phyloP scores from a whole-genome alignment of 2,329 filamentous ascomycete species.

The Colletotrichum higginsianum region DNA sequence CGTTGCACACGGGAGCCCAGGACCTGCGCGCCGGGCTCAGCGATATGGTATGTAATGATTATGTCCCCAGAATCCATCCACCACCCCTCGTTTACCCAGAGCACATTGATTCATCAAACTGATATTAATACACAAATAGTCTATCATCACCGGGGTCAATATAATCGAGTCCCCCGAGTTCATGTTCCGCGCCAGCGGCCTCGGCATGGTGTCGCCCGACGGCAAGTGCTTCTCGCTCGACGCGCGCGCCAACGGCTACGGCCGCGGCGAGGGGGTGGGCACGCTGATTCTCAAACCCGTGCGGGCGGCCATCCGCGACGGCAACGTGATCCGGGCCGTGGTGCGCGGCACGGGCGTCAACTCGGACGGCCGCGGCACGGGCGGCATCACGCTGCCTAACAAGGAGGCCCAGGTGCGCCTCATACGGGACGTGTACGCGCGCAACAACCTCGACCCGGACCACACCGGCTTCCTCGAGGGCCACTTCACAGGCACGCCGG shows the following conservation, averaged over 20 bases:
- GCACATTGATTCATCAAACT: background rate
- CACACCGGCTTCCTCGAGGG: conserved; percentile 55
- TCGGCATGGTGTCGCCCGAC: conserved; percentile 24
- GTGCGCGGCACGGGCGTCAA: conserved; percentile 55
- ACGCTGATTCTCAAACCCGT: conserved; percentile 63
- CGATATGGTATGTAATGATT: conserved; percentile 41
- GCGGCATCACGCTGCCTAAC: conserved; percentile 54
- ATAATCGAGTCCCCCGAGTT: conserved; percentile 42
- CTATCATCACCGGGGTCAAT: conserved; percentile 45
- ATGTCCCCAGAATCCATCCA: background rate
- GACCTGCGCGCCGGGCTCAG: conserved; percentile 50
- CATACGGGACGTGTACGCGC: conserved; percentile 54
- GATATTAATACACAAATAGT: conserved; percentile 14
- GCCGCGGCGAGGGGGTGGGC: conserved; percentile 31
- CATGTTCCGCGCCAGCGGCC: conserved; percentile 45
- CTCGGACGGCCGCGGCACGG: conserved; percentile 57
- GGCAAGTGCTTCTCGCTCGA: conserved; percentile 8
- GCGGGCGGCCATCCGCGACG: conserved; percentile 56
- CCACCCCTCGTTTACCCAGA: background rate
- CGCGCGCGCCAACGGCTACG: conserved; percentile 8
- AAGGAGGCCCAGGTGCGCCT: conserved; percentile 49
- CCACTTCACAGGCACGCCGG: conserved; percentile 69
- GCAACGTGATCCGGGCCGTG: conserved; percentile 55
- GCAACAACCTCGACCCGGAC: conserved; percentile 45
- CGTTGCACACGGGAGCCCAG: conserved; percentile 51